A percentile compares a stretch with the other conserved stretches of the same genome.
Conservation (phyloP, 1,139 yeast species). For the Groenewaldozyma sp. region DNA sequence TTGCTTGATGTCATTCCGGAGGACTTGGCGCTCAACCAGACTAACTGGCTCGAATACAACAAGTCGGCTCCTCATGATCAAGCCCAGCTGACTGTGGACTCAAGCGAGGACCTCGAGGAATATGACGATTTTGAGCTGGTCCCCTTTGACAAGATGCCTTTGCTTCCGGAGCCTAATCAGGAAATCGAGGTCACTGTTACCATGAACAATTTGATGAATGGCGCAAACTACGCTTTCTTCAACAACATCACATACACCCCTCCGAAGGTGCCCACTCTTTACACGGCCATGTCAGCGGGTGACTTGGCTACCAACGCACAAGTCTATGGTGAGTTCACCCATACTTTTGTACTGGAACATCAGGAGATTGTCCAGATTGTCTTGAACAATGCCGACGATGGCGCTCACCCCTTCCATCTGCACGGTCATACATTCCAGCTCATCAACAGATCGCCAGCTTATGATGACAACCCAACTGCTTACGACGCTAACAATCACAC, state of each 20-base stretch:
- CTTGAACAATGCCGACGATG: constrained; percentile 61
- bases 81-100: constrained; percentile 33
- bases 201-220: constrained; percentile 74
- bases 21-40: constrained; percentile 55
- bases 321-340: constrained; percentile 75
- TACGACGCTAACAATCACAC: constrained; percentile 43
- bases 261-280: constrained; percentile 76
- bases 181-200: constrained; percentile 54
- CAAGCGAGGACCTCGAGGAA: constrained; percentile 27
- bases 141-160: constrained; percentile 45
- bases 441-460: constrained; percentile 44
- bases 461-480: constrained; percentile 39
- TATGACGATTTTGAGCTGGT: constrained; percentile 50
- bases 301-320: constrained; percentile 35
- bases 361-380: constrained; percentile 57
- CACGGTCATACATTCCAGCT: constrained; percentile 77
- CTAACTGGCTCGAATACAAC: constrained; percentile 61
- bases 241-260: constrained; percentile 63
- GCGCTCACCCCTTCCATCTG: constrained; percentile 77
- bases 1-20: constrained; percentile 70
- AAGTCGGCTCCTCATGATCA: constrained; percentile 38
- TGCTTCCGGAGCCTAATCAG: constrained; percentile 59
- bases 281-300: constrained; percentile 57
- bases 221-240: constrained; percentile 85
- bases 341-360: constrained; percentile 59